Evolutionary conservation across 1,139 yeast species (phyloP).

Genomic region (Debaryomyces robertsiae): DNA sequence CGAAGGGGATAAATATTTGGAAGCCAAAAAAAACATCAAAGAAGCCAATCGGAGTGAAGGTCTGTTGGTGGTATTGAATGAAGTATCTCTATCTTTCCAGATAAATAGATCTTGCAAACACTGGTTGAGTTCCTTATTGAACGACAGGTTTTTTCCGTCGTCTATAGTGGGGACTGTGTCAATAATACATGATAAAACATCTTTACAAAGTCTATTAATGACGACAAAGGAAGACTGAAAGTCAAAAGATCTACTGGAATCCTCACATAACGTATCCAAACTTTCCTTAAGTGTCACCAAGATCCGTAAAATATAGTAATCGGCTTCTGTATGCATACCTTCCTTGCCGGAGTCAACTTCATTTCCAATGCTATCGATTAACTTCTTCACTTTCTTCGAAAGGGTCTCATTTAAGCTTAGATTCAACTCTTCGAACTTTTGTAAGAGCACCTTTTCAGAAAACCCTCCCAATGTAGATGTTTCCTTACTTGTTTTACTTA

Average conservation of each 20-base stretch:
- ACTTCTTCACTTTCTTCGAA: conserved; percentile 16
- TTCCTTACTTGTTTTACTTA: background rate
- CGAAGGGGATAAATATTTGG: conserved; percentile 4
- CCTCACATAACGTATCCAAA: background rate
- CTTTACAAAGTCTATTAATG: conserved; percentile 7
- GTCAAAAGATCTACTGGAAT: background rate
- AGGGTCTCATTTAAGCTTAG: conserved; percentile 14
- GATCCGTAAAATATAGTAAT: conserved; percentile 18
- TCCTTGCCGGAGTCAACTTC: background rate
- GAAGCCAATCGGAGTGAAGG: conserved; percentile 27
- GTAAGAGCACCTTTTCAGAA: conserved; percentile 13
- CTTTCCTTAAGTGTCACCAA: conserved; percentile 15
- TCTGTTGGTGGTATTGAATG: conserved; percentile 17
- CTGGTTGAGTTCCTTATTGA: conserved; percentile 17
- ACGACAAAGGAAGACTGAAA: background rate
- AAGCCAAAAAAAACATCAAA: conserved; percentile 9
- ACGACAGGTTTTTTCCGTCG: conserved; percentile 7
- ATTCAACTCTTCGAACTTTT: conserved; percentile 17
- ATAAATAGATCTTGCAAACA: conserved; percentile 3
- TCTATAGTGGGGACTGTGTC: conserved; percentile 12
- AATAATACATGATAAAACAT: conserved; percentile 15
- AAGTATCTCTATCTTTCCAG: background rate
- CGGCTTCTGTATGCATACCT: conserved; percentile 10
- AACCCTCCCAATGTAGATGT: conserved; percentile 20
- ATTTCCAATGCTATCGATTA: conserved; percentile 9